Evolutionary conservation across 805 yeast genomes (phyloP), one percentile per base, ranked within the genome.

Genomic region (Yamadazyma philogaea): DNA sequence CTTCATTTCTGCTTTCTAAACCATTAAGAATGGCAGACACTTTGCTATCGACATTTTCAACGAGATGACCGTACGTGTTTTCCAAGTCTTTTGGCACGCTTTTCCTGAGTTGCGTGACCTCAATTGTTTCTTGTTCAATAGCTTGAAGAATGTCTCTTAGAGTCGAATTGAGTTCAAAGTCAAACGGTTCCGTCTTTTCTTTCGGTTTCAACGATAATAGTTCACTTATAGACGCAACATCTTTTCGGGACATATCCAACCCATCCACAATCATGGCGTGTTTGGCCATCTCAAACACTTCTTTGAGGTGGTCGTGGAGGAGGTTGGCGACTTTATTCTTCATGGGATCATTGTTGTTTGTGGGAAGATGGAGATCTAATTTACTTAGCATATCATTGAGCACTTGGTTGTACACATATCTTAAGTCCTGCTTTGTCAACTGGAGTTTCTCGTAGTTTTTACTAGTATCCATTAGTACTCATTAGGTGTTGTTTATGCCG

Each of bases 151-250:
- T 51, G 37, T 72, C 67, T 36, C 91, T 66, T 21, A 86, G 72
- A 42, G 69, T 58, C 44, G 77, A 81, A 57, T 84, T 82, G 45
- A 84, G 60, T 15, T 74, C 80, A 30, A 74, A 61, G 54, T 87
- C 91, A 59, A 83, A 84, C 0, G 90, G 88, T 56, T 83, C 93
- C 7, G 79, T 72, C 44, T 74, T 74, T 43, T 65, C 70, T 30
- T 41, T 50, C 4, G 68, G 60, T 27, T 53, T 51, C 30, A 64
- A 46, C 17, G 63, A 48, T 7, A 68, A 46, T 3, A 63, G 32
- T 10, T 60, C 63, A 30, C 43, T 48, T 11, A 62, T 49, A 8
- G 50, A 57, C 1, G 48, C 45, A 4, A 64, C 51, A 16, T 28
- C 26, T 10, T 28, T 38, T 11, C 10, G 12, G n/a, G 43, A 32